A percentile compares a stretch with the other conserved stretches of the same genome.
Evolutionary conservation across 306 rosid species (phyloP).

Genomic region (Lupinus albus): DNA sequence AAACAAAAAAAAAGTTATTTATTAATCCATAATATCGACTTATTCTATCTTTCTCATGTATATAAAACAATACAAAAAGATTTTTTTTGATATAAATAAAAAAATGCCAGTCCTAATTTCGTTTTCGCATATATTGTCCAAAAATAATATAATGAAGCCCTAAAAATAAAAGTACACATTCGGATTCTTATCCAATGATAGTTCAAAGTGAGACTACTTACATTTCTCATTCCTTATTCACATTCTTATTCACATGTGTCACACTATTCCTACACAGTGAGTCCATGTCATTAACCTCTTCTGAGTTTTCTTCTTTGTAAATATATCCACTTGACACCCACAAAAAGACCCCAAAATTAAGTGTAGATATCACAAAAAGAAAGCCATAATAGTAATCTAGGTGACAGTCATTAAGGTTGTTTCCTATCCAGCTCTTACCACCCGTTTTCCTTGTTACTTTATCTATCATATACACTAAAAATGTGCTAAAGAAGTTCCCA

Average conservation of each 20-base stretch:
- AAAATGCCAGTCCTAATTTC: too few species aligned
- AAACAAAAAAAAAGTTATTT: too few species aligned
- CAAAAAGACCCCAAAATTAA: constrained; percentile 46
- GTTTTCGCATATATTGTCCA: too few species aligned
- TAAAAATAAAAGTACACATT: too few species aligned
- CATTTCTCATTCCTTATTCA: too few species aligned
- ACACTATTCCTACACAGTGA: too few species aligned
- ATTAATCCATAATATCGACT: too few species aligned
- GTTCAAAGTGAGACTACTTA: neutral
- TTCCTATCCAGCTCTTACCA: constrained; percentile 66
- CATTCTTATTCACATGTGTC: neutral
- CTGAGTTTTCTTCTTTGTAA: constrained; percentile 33
- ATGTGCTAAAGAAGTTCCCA: constrained; percentile 67
- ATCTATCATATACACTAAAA: constrained; percentile 59
- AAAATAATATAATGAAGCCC: neutral
- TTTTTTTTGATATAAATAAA: too few species aligned
- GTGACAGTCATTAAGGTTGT: constrained; percentile 67
- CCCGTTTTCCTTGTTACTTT: constrained; percentile 50
- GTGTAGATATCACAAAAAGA: constrained; percentile 53
- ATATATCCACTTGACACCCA: constrained; percentile 33
- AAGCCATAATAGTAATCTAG: constrained; percentile 71
- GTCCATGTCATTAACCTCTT: neutral
- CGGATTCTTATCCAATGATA: neutral
- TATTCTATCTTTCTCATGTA: too few species aligned
- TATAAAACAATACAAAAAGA: too few species aligned